Evolutionary conservation across 2,329 filamentous ascomycete species (phyloP), one percentile per base, ranked within the genome.

Genomic region (Alternaria hordeiaustralica): DNA sequence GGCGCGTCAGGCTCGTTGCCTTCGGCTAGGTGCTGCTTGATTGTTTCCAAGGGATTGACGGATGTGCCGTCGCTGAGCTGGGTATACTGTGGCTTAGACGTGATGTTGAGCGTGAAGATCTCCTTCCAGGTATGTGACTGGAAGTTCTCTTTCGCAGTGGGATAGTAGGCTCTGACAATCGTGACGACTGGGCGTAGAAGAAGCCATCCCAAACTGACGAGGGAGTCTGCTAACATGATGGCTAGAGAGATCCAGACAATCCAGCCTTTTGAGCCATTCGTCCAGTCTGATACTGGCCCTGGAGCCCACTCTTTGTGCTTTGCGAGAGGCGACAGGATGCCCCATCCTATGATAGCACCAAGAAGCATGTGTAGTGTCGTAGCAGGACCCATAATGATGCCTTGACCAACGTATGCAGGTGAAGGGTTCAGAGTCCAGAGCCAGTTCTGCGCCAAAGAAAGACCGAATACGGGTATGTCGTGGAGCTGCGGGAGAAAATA

Each of bases 401-500:
- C 96, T 81, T 99, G 96, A 0, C 96, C 96, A 25, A 98, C 89
- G 78, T 99, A 99, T 3, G 96, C 96, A n/a, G 97, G 90, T 49
- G 94, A 97, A 0, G 96, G 96, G 70, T 99, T 99, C 7, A 99
- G 84, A 1, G 93, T 96, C 96, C 96, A 99, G 1, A 97, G 87
- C 95, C 95, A 99, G 2, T 88, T 88, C 1, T 87, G 82, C 0
- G 94, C 94, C 7, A 96, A 87, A 2, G 87, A 81, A 0, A 86
- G 82, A 0, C 96, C 96, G 70, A 98, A 92, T 25, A 99, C 84
- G 0, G 96, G 96, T n/a, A 99, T 84, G 69, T 92, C 91, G 59
- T 94, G 90, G 20, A 98, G 81, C 54, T 92, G 83, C 0, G 96
- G 96, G 57, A 97, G 84, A 79, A 99, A 99, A 79, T 97, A 98